A percentile compares a stretch with the other conserved stretches of the same genome.
Conservation (phyloP, 116 monocot genomes). For the Dioscorea cayenensis region DNA sequence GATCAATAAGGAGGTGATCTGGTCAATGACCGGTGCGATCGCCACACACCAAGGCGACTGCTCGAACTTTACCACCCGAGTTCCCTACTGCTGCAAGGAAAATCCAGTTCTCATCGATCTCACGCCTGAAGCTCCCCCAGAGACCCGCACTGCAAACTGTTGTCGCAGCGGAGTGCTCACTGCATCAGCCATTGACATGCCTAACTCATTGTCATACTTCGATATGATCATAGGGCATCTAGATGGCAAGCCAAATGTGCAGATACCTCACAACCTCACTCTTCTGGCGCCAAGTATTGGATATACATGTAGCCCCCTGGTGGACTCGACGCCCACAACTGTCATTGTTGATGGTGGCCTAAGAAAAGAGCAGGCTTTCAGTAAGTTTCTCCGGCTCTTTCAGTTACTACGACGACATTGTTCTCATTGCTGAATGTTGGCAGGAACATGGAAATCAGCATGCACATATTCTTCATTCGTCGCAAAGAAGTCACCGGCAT, state of each 20-base stretch:
- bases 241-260: background rate
- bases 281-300: constrained; percentile 21
- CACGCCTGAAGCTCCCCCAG: background rate
- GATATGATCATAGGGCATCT: constrained; percentile 22
- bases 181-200: constrained; percentile 8
- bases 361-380: constrained; percentile 25
- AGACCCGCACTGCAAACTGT: background rate
- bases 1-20: constrained; percentile 7
- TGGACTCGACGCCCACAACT: constrained; percentile 3
- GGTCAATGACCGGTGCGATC: constrained; percentile 6
- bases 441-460: constrained; percentile 28
- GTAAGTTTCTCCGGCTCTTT: constrained; percentile 10
- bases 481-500: constrained; percentile 14
- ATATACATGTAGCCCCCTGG: constrained; percentile 32
- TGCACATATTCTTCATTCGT: constrained; percentile 26
- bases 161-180: background rate
- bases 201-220: constrained; percentile 12
- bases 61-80: background rate
- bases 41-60: constrained; percentile 9
- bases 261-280: constrained; percentile 18
- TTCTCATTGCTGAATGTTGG: background rate
- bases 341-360: constrained; percentile 1
- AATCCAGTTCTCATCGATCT: constrained; percentile 6
- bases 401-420: background rate
- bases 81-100: constrained; percentile 7